Evolutionary conservation across 257 asterid species (phyloP).

Genomic region (Solanum clarkiae): DNA sequence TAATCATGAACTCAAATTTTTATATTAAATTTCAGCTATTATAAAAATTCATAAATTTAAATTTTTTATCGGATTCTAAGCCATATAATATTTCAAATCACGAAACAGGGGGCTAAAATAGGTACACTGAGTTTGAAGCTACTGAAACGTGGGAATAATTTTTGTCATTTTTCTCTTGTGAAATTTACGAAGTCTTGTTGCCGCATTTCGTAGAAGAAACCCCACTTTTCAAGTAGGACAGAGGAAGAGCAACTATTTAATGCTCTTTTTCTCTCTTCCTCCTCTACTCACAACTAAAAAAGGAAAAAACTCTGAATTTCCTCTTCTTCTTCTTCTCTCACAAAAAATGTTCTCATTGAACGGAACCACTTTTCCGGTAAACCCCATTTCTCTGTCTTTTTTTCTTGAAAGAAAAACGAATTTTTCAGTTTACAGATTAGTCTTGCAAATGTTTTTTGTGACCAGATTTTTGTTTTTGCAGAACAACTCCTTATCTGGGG

Average conservation of each 20-base stretch:
- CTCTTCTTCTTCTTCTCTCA: neutral
- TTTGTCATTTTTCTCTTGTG: neutral
- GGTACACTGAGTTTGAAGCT: neutral
- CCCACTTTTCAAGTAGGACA: neutral
- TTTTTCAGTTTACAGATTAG: neutral
- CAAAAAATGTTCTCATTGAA: constrained; percentile 62
- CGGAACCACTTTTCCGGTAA: constrained; percentile 57
- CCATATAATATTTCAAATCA: too few species aligned
- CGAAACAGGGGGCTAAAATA: too few species aligned
- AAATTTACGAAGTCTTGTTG: neutral
- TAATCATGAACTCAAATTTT: too few species aligned
- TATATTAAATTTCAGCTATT: too few species aligned
- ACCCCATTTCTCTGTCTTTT: neutral
- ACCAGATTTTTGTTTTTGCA: constrained; percentile 8
- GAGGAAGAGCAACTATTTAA: neutral
- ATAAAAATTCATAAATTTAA: too few species aligned
- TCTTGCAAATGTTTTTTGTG: neutral
- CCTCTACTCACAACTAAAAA: neutral
- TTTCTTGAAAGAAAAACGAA: neutral
- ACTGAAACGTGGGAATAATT: neutral
- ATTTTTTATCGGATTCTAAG: too few species aligned
- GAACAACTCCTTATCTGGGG: constrained; percentile 53
- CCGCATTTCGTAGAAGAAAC: neutral
- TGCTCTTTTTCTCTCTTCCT: neutral
- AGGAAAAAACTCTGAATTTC: neutral